Base-by-base conservation (phyloP, 495 filamentous ascomycete genomes). In the Talaromyces trachyspermus region DNA sequence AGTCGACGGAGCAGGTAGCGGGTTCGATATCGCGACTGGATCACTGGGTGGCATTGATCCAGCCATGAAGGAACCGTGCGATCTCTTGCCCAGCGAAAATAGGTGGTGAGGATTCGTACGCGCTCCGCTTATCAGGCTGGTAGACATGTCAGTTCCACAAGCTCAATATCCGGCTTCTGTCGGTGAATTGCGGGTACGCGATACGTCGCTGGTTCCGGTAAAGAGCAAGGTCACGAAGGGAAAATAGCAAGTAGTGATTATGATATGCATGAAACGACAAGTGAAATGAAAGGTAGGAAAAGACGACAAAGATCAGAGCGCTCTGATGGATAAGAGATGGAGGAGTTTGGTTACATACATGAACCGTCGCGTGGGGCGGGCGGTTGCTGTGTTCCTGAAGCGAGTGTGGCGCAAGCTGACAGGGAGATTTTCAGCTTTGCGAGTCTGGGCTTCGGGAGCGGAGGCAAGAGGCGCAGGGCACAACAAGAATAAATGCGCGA, bases 121-220 rank as follows among this genome's bases (percentile, higher is more conserved):
- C 35, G 84, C 70, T 46, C 92, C 61, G 18, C 82, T 70, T 12
- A 80, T 72, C 2, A 86, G 68, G 33, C 79, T 81, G 29, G 80
- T 84, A 20, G 83, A 80, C 47, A 94, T 75, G 32, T 88, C 78
- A 58, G 77, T 72, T 39, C 77, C 19, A 22, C 38, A 42, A 42
- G 39, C 27, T 7, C 7, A 30, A 30, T 24, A 20, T 24, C 18
- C 18, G 14, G 37, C 19, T 40, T 24, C n/a, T 26, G 39, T 23
- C 11, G 22, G 15, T 42, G 26, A 14, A 42, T 12, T 30, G 22
- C 20, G 11, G 26, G 14, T 20, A 14, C 20, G 39, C 23, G 12
- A 26, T 42, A 40, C 18, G 22, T 4, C 19, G 22, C 12, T 19
- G 11, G 51, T 87, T 86, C 4, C 72, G 62, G 55, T 83, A 77